Evolutionary conservation across 2,329 filamentous ascomycete genomes (phyloP), one percentile per base, ranked within the genome.

Genomic region (Tolypocladium amazonense): DNA sequence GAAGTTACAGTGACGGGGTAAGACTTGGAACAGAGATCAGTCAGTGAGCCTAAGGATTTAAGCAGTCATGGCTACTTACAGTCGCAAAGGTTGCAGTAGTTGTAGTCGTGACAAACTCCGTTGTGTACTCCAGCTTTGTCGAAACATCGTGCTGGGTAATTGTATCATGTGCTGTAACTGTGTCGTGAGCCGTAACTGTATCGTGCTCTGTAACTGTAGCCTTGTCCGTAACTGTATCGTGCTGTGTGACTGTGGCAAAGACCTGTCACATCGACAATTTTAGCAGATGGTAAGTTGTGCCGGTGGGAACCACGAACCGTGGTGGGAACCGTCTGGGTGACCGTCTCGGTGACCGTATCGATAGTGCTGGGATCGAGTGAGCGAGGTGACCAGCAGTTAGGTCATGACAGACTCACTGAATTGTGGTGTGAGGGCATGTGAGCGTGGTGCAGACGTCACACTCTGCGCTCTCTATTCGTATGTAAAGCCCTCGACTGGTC

Each of bases 1-100:
- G 56, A 57, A 12, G 66, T 68, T 0, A 66, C 56, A 11, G 66
- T 67, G n/a, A 68, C 58, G 4, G 65, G 64, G 38, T 63, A 65
- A 5, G 67, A 67, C 66, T 68, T 15, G 8, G 27, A 1, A n/a
- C 11, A 11, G 23, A 33, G n/a, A 38, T 64, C 43, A 60, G 58
- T 30, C 58, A n/a, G n/a, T 53, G 12, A 35, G 15, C 33, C 35
- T 2, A n/a, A 50, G 2, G 9, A 18, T 9, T 15, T 1, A 33
- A 3, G 33, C 38, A 9, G 23, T 12, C 11, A 12, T 15, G 23
- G 33, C 18, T 55, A 37, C 62, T 56, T 62, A 65, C 65, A 23
- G 52, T 62, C 41, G 60, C 27, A 27, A 60, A 62, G 20, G 62
- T 63, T 23, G 55, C 52, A 14, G 58, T 62, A 11, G 60, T 61